Base-by-base conservation (phyloP, 305 asterid genomes). In the Galium porrigens region DNA sequence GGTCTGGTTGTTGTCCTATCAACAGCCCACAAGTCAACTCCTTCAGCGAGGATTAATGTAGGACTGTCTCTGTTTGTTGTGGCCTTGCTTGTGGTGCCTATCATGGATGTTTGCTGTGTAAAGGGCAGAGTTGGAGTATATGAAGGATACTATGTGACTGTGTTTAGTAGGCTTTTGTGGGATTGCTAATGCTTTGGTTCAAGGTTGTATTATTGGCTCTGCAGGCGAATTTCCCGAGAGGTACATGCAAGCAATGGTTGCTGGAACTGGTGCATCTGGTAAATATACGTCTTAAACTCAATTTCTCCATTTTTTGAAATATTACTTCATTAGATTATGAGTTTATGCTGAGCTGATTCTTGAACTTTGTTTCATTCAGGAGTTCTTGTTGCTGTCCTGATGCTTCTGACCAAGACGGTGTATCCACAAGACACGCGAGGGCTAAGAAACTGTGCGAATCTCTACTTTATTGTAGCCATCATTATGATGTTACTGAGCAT, bases 211-310 rank as follows among this genome's bases (percentile, higher is more conserved):
- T 1, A 78, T 88, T 72, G 95, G 97, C 64, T 78, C 86, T 53
- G 96, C 97, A 0, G 95, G 97, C 25, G 88, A 90, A 78, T 73
- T 90, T 81, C 96, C 96, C 30, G 80, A 81, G 69, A 79, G 96
- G 74, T 90, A 87, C 68, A 88, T 88, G 95, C 97, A 90, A 76
- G 96, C 94, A 67, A 82, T 82, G 44, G 72, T 86, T n/a, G 94
- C 95, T 52, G 96, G 97, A 57, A 90, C 96, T 69, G 95, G 89
- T 37, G 89, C 89, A 73, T 90, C 97, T 30, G 96, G 97, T 90
- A 70, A 74, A 20, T 59, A 33, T 59, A 29, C n/a, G 41, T 70
- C 14, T 61, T 14, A 25, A 54, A 54, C 17, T 25, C 2, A 3
- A 37, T 11, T 14, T 42, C 1, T 10, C 25, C n/a, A 12, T 12